Conservation (phyloP, 768 basidiomycete species). For the Mrakia gelida region DNA sequence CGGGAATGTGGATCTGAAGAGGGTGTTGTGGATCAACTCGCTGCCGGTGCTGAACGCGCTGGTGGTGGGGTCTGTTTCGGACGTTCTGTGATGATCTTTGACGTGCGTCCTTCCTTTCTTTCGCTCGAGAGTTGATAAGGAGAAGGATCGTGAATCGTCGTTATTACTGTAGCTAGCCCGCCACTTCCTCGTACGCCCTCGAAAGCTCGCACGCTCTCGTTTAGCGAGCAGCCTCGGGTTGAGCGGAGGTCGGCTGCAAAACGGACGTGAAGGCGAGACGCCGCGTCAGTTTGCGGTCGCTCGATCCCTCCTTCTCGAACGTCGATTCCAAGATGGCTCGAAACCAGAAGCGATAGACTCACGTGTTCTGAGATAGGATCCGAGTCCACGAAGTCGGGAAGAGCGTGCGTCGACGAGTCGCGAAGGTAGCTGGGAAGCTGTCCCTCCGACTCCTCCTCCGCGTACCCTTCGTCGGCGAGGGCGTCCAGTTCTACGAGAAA, state of each 20-base stretch:
- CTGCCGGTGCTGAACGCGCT: conserved; percentile 22
- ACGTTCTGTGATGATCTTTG: not conserved
- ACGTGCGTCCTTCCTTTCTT: no score
- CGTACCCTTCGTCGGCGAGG: conserved; percentile 67
- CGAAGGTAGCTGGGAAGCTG: conserved; percentile 80
- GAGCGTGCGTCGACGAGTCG: conserved; percentile 48
- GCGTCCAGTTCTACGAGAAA: conserved; percentile 76
- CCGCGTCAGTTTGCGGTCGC: not conserved
- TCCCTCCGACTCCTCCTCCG: conserved; percentile 87
- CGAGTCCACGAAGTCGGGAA: conserved; percentile 89
- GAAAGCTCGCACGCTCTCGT: not conserved
- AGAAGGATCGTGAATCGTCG: not conserved
- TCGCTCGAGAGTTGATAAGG: not conserved
- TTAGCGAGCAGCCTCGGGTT: conserved; percentile 23
- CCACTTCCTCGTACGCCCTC: no score
- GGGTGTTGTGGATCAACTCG: conserved; percentile 16
- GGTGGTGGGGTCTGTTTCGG: conserved; percentile 2
- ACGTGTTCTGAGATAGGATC: conserved; percentile 61
- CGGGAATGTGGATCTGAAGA: not conserved
- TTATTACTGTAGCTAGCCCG: no score
- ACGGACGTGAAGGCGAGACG: not conserved
- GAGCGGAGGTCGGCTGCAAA: conserved; percentile 14
- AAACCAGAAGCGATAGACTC: conserved; percentile 4
- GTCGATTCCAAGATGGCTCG: no score
- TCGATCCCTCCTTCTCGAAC: no score